phyloP scores from a whole-genome alignment of 306 rosid genomes.

The Quercus robur region DNA sequence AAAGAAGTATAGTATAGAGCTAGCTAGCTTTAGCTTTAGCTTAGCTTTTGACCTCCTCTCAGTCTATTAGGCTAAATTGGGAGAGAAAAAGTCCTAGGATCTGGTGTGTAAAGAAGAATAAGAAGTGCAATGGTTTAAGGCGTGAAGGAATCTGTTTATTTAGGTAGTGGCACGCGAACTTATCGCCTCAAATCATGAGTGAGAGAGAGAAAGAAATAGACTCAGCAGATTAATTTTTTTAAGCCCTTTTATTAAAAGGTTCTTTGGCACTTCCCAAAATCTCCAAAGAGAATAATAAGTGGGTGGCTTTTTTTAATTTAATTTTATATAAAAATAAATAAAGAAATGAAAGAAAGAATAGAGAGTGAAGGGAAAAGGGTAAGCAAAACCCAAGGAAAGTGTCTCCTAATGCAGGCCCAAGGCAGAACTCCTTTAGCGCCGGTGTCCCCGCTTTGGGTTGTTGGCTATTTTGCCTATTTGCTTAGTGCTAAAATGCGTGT shows the following conservation, averaged over 20 bases:
- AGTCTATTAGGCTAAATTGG: slow-evolving; percentile 19
- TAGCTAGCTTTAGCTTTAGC: not conserved
- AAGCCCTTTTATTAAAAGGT: slow-evolving; percentile 18
- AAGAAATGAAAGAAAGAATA: not conserved
- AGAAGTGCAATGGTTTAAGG: slow-evolving; percentile 62
- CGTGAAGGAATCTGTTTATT: slow-evolving; percentile 76
- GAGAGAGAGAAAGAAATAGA: slow-evolving; percentile 18
- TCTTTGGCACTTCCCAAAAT: slow-evolving; percentile 60
- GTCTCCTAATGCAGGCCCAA: slow-evolving; percentile 75
- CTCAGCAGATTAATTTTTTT: not conserved
- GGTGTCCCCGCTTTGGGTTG: slow-evolving; percentile 81
- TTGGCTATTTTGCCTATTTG: slow-evolving; percentile 25
- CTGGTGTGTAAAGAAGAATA: slow-evolving; percentile 55
- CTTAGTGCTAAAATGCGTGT: slow-evolving; percentile 18
- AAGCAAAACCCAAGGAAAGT: slow-evolving; percentile 76
- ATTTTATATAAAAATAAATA: not conserved
- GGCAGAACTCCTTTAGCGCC: slow-evolving; percentile 93
- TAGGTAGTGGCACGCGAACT: slow-evolving; percentile 79
- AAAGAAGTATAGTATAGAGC: not conserved
- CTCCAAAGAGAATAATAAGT: slow-evolving; percentile 14
- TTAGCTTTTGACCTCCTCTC: slow-evolving; percentile 40
- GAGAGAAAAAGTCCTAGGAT: slow-evolving; percentile 70
- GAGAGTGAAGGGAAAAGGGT: slow-evolving; percentile 14
- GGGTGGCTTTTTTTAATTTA: not conserved
- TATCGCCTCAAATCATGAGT: slow-evolving; percentile 84